A percentile compares a stretch with the other conserved stretches of the same genome.
These are phyloP conservation scores for Torulaspora quercuum DNA, from an alignment of 805 yeast species.

Conservation along the genomic window DNA sequence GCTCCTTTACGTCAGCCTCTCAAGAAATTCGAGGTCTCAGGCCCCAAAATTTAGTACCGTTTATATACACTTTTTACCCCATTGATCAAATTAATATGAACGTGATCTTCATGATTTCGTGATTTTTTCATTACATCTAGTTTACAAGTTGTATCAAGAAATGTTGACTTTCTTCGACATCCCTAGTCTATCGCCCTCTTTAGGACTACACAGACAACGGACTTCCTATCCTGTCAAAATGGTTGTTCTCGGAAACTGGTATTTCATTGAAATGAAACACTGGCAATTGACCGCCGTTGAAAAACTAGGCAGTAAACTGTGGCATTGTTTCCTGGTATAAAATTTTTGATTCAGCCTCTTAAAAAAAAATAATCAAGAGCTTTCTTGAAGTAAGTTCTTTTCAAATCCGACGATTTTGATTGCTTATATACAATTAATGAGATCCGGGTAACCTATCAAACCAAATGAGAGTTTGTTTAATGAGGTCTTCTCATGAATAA, in stretches of 20 bases:
- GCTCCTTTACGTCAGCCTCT: slow-evolving; percentile 64
- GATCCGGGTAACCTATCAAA: slow-evolving; percentile 7
- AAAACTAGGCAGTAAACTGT: slow-evolving; percentile 38
- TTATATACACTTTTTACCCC: no score
- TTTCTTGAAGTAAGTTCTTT: no score
- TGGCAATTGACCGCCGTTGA: slow-evolving; percentile 40
- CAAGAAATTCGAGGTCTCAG: slow-evolving; percentile 29
- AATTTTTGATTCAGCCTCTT: slow-evolving; percentile 36
- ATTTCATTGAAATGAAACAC: slow-evolving; percentile 35
- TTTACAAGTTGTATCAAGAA: no score
- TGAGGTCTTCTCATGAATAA: no score
- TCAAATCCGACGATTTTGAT: slow-evolving; percentile 1
- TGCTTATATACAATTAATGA: background rate
- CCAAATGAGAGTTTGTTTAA: no score
- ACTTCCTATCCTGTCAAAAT: slow-evolving; percentile 39
- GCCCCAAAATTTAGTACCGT: slow-evolving; percentile 17
- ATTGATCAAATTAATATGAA: no score
- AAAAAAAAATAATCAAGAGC: no score
- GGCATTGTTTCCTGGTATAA: slow-evolving; percentile 37
- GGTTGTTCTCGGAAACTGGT: slow-evolving; percentile 39
- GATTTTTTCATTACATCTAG: no score
- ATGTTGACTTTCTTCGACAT: slow-evolving; percentile 41
- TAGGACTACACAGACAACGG: slow-evolving; percentile 36
- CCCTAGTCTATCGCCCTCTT: slow-evolving; percentile 35
- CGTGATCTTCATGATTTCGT: no score